These are phyloP conservation scores for Grosmannia clavigera DNA, from an alignment of 2,329 filamentous ascomycete species.

Conservation along the genomic window DNA sequence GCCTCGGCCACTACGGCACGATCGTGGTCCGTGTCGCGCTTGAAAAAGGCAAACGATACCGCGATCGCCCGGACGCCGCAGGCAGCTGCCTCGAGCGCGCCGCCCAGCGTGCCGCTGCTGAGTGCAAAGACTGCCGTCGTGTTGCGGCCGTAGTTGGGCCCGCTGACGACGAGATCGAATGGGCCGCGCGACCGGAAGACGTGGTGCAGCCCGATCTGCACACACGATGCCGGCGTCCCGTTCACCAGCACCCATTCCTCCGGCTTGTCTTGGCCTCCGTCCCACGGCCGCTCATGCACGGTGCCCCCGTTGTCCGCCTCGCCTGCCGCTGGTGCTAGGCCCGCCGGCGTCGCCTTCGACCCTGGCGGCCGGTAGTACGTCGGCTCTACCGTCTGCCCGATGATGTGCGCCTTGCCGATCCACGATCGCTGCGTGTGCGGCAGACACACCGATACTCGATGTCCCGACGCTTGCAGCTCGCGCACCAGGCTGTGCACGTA, in stretches of 20 bases:
- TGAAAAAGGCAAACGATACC: slow-evolving; percentile 79
- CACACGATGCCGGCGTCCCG: slow-evolving; percentile 68
- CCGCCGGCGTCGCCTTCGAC: slow-evolving; percentile 20
- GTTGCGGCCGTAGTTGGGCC: slow-evolving; percentile 76
- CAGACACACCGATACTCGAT: slow-evolving; percentile 82
- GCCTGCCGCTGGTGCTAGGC: slow-evolving; percentile 25
- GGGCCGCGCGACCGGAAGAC: slow-evolving; percentile 61
- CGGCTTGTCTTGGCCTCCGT: background rate
- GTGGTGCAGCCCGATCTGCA: slow-evolving; percentile 72
- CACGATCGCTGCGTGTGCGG: slow-evolving; percentile 88
- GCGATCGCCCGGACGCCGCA: slow-evolving; percentile 64
- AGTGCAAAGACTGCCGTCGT: slow-evolving; percentile 69
- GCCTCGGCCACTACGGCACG: slow-evolving; percentile 68
- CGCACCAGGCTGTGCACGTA: slow-evolving; percentile 66
- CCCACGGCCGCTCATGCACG: slow-evolving; percentile 44
- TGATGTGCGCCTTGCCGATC: slow-evolving; percentile 97
- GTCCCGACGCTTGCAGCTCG: slow-evolving; percentile 60
- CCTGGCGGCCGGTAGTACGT: slow-evolving; percentile 60
- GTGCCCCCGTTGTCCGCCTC: slow-evolving; percentile 45
- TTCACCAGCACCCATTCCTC: slow-evolving; percentile 77
- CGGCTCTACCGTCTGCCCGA: slow-evolving; percentile 76
- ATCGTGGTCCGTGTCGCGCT: slow-evolving; percentile 59
- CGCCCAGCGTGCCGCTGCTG: slow-evolving; percentile 66
- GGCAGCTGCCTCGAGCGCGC: slow-evolving; percentile 63
- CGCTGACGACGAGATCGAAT: slow-evolving; percentile 65